Evolutionary conservation across 352 stramenopile species (phyloP).

Genomic region (Pythium biforme): DNA sequence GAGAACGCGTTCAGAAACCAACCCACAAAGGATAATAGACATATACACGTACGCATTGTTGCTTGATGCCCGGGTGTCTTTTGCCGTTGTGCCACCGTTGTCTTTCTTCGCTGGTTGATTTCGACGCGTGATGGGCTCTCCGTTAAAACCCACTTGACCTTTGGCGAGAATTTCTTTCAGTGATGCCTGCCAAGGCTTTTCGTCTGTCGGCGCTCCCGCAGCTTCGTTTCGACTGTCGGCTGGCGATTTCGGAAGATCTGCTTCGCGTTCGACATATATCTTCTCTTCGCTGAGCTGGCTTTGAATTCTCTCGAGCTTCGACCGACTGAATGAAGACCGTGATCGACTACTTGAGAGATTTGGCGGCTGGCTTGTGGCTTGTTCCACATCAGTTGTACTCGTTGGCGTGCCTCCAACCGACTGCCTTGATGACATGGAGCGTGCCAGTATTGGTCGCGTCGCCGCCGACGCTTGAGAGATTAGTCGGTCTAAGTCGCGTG

Average conservation of each 20-base stretch:
- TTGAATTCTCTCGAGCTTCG: constrained; percentile 2
- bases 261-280: neutral
- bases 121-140: neutral
- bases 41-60: constrained; percentile 10
- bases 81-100: neutral
- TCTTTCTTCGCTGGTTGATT: constrained; percentile 4
- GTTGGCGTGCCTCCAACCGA: neutral
- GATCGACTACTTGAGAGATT: neutral
- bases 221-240: neutral
- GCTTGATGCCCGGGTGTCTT: neutral
- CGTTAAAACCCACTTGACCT: constrained; percentile 24
- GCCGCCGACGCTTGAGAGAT: constrained; percentile 3
- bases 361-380: neutral
- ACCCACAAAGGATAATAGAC: neutral
- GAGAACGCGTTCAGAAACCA: neutral
- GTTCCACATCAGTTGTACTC: neutral
- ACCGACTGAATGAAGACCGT: neutral
- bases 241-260: neutral
- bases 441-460: constrained; percentile 25
- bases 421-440: constrained; percentile 40
- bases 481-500: constrained; percentile 14
- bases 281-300: constrained; percentile 9
- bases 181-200: constrained; percentile 52
- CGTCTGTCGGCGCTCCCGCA: neutral
- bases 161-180: constrained; percentile 58